Percentiles rank a stretch among this genome's conserved stretches.
Evolutionary conservation across 306 rosid genomes (phyloP).

Genomic region (Oxytropis ochrocephala): DNA sequence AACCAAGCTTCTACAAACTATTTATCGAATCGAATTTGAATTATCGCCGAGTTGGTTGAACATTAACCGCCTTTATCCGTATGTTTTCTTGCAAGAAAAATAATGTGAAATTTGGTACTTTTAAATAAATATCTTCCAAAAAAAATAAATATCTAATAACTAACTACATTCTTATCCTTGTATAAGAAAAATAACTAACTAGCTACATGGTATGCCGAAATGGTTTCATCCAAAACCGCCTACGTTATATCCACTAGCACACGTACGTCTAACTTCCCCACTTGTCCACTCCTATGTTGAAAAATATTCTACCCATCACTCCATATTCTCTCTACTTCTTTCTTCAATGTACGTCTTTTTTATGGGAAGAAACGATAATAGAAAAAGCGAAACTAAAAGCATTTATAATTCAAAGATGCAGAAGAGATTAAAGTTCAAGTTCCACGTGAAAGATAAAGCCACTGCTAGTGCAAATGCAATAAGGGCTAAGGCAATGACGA

Average conservation of each 20-base stretch:
- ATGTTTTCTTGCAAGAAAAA: no score
- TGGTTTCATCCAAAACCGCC: background rate
- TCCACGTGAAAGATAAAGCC: slow-evolving; percentile 4
- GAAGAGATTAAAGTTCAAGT: background rate
- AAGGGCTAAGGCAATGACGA: slow-evolving; percentile 6
- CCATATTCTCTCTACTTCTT: background rate
- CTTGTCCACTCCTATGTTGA: slow-evolving; percentile 3
- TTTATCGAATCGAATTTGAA: no score
- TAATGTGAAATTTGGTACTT: no score
- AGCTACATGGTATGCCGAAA: no score
- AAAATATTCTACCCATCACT: background rate
- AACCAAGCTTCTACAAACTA: no score
- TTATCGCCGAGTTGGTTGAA: no score
- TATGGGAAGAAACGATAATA: background rate
- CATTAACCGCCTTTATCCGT: no score
- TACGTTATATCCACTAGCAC: background rate
- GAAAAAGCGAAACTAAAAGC: background rate
- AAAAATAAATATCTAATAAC: no score
- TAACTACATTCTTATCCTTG: no score
- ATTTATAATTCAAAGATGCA: slow-evolving; percentile 19
- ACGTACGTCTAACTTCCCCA: background rate
- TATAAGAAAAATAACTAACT: no score
- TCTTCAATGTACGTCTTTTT: background rate
- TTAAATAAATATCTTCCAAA: no score
- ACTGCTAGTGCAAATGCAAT: background rate